Evolutionary conservation across 768 basidiomycete species (phyloP).

Genomic region (Mycena venus): DNA sequence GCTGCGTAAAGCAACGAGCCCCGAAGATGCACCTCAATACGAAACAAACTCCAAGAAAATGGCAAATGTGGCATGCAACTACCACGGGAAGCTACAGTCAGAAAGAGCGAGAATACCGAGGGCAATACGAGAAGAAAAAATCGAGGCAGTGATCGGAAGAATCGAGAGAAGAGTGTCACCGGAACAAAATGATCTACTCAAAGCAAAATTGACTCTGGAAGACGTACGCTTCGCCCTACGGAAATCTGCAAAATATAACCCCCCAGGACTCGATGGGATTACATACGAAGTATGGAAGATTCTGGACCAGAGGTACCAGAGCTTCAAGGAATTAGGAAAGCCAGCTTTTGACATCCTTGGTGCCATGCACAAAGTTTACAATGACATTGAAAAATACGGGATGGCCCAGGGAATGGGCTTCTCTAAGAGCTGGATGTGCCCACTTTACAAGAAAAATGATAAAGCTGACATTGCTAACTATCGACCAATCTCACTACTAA

Average conservation of each 20-base stretch:
- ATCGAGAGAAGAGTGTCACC: neutral
- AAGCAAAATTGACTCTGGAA: neutral
- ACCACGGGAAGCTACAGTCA: neutral
- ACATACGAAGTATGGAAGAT: neutral
- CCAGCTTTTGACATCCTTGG: neutral
- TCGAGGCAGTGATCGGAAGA: neutral
- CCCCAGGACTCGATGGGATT: neutral
- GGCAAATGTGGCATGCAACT: neutral
- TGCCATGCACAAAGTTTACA: neutral
- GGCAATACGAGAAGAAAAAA: neutral
- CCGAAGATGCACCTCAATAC: neutral
- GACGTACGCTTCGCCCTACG: neutral
- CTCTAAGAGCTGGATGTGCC: neutral
- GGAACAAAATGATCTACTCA: neutral
- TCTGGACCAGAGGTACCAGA: neutral
- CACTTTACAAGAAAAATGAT: no score
- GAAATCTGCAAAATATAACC: neutral
- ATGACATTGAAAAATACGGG: no score
- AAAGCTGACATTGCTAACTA: no score
- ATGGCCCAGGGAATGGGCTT: neutral
- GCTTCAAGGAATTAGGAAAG: neutral
- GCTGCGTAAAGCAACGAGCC: neutral
- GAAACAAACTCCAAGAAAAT: neutral
- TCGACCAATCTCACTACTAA: no score
- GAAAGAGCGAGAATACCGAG: neutral